A percentile compares a stretch with the other conserved stretches of the same genome.
phyloP scores from a whole-genome alignment of 495 filamentous ascomycete species.

The Penicillium subrubescens region DNA sequence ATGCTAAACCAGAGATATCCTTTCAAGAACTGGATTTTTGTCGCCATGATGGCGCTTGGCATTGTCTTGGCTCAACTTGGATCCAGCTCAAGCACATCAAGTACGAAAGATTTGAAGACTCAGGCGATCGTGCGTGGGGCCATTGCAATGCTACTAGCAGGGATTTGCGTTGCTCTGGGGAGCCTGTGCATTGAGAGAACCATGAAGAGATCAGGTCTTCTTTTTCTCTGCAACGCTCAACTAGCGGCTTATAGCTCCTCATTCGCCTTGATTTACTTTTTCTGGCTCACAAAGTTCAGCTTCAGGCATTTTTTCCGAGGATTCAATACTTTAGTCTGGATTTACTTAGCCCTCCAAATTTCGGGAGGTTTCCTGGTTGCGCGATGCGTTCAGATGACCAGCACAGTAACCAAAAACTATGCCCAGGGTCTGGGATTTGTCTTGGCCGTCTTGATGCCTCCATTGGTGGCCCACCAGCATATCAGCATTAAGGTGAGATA shows the following conservation, averaged over 20 bases:
- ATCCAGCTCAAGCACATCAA: background rate
- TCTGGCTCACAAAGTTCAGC: background rate
- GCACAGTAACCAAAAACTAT: conserved; percentile 2
- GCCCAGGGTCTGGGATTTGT: conserved; percentile 1
- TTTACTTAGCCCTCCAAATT: background rate
- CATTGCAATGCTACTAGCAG: background rate
- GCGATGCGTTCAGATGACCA: conserved; percentile 1
- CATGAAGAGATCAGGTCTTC: background rate
- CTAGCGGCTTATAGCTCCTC: conserved; percentile 2
- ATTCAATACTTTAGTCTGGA: background rate
- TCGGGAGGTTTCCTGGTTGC: background rate
- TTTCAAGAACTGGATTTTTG: background rate
- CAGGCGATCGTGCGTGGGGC: background rate
- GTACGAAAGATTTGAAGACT: background rate
- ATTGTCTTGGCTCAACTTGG: background rate
- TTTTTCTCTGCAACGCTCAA: background rate
- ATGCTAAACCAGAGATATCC: background rate
- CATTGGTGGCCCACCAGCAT: background rate
- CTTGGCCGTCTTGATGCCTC: background rate
- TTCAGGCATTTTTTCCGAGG: conserved; percentile 1
- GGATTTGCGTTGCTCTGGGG: background rate
- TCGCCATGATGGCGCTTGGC: conserved; percentile 1
- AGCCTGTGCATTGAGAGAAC: conserved; percentile 4
- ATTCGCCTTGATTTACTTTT: background rate
- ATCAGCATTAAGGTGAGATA: background rate